These are phyloP conservation scores for maize (Zea mays) DNA, from an alignment of 176 grass and related monocot genomes.

Conservation along the genomic window DNA sequence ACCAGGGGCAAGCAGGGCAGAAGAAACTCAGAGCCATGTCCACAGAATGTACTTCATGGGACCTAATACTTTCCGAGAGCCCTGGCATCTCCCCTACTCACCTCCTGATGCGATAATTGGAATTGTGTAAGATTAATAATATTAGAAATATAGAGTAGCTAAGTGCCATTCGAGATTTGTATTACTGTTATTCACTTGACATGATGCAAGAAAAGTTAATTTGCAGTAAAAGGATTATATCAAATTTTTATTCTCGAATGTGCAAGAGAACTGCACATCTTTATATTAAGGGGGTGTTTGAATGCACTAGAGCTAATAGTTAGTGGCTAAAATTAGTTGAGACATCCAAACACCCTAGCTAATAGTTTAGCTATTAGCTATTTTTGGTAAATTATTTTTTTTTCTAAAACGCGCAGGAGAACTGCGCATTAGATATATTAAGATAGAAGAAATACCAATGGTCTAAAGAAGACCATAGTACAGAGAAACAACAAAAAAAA, in stretches of 20 bases:
- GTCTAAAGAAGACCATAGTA: no score
- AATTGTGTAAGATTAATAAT: conserved; percentile 80
- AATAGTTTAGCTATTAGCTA: no score
- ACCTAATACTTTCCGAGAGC: conserved; percentile 94
- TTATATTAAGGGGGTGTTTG: no score
- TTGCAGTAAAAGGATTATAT: conserved; percentile 9
- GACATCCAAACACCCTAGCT: no score
- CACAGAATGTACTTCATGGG: conserved; percentile 99
- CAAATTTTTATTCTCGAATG: not conserved
- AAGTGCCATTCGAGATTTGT: conserved; percentile 20
- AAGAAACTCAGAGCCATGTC: conserved; percentile 96
- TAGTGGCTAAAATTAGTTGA: no score
- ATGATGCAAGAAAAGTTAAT: not conserved
- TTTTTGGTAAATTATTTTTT: no score
- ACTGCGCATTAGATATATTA: no score
- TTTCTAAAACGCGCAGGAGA: no score
- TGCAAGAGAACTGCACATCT: no score
- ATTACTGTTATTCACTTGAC: conserved; percentile 23
- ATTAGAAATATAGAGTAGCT: conserved; percentile 17
- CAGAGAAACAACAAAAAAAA: no score
- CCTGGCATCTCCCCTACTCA: conserved; percentile 98
- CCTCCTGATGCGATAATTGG: conserved; percentile 95
- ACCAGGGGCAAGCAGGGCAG: conserved; percentile 85
- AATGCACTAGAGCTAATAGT: no score
- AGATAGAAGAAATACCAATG: no score